A percentile compares a stretch with the other conserved stretches of the same genome.
These are phyloP conservation scores for Ceratocystis lukuohia DNA, from an alignment of 2,329 filamentous ascomycete species.

Conservation along the genomic window DNA sequence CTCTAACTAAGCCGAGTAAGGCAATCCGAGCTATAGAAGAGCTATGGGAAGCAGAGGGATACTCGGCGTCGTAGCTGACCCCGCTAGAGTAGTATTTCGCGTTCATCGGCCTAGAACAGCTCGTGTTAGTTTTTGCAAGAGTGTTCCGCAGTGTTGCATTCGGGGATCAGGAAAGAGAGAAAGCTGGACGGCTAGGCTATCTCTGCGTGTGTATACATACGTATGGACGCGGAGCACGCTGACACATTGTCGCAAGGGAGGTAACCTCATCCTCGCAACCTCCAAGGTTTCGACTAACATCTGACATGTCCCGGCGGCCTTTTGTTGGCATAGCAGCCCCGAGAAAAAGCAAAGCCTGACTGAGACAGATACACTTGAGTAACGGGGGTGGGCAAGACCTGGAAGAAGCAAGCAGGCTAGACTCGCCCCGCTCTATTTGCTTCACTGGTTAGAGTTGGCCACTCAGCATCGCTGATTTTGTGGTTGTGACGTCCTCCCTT, in stretches of 20 bases:
- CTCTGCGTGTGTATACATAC: background rate
- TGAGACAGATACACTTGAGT: too few relatives aligned
- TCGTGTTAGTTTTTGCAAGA: too few relatives aligned
- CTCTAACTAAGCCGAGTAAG: too few relatives aligned
- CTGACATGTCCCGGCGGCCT: background rate
- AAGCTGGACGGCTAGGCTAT: background rate
- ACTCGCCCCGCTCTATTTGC: background rate
- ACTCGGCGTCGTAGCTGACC: too few relatives aligned
- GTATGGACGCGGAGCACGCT: background rate
- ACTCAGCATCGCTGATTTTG: background rate
- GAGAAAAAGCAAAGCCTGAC: too few relatives aligned
- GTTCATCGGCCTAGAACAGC: too few relatives aligned
- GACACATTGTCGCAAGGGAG: background rate
- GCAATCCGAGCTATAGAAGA: too few relatives aligned
- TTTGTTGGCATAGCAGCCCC: too few relatives aligned
- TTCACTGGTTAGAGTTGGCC: background rate
- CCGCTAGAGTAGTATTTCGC: too few relatives aligned
- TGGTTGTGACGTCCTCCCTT: background rate
- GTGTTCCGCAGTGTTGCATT: background rate
- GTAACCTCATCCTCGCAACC: background rate
- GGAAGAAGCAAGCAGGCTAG: background rate
- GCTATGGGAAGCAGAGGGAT: too few relatives aligned
- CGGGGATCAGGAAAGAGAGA: background rate
- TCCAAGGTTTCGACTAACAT: background rate
- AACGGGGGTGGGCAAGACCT: background rate